Conservation (phyloP, 768 basidiomycete genomes). For the Mycena rebaudengoi region DNA sequence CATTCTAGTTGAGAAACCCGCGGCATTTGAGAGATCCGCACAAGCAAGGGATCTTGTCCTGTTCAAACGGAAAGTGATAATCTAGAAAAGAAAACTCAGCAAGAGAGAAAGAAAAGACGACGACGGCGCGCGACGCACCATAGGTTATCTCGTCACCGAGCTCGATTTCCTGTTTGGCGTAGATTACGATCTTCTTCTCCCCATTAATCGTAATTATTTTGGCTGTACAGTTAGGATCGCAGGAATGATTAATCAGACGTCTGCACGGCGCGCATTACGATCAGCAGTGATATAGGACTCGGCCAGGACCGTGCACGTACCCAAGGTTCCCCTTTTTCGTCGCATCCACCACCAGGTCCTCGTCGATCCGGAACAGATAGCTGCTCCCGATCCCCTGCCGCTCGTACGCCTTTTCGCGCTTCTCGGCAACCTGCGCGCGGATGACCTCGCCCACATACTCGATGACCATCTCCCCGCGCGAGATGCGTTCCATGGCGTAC, state of each 20-base stretch:
- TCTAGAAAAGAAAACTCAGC: constrained; percentile 54
- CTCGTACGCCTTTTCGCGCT: constrained; percentile 96
- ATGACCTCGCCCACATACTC: constrained; percentile 99
- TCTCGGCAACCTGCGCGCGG: constrained; percentile 93
- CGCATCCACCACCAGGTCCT: constrained; percentile 97
- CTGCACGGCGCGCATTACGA: constrained; percentile 53
- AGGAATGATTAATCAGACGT: constrained; percentile 98
- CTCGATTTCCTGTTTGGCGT: constrained; percentile 95
- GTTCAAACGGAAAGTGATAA: constrained; percentile 99
- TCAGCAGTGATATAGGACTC: constrained; percentile 20
- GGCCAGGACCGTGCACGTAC: constrained; percentile 57
- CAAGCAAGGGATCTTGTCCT: constrained; percentile 95
- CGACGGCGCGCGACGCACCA: constrained; percentile 59
- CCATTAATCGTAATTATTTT: constrained; percentile 92
- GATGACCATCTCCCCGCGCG: constrained; percentile 97
- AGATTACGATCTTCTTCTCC: constrained; percentile 99
- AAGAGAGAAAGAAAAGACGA: neutral
- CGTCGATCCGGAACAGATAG: constrained; percentile 97
- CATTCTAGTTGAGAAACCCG: constrained; percentile 91
- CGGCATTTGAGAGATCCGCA: constrained; percentile 93
- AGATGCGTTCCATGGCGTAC: constrained; percentile 97
- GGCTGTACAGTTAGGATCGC: constrained; percentile 92
- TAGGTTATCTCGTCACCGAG: constrained; percentile 98
- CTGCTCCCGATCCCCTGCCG: constrained; percentile 97
- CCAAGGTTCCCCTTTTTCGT: constrained; percentile 99